Evolutionary conservation across 2,329 filamentous ascomycete genomes (phyloP).

Genomic region (Colletotrichum lini): DNA sequence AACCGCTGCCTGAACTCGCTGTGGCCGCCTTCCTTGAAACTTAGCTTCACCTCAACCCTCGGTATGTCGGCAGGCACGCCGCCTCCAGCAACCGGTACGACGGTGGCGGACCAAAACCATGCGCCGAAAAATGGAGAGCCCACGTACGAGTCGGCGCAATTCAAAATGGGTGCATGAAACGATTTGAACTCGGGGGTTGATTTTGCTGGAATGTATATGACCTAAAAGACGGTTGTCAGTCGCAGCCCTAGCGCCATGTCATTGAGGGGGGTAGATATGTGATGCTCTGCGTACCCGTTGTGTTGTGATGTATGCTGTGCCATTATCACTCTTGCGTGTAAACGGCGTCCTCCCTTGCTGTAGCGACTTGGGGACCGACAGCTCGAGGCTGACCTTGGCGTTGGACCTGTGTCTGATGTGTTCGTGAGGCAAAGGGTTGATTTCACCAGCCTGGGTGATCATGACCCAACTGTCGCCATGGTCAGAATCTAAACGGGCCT

Average conservation of each 20-base stretch:
- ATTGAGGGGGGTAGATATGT: conserved; percentile 17
- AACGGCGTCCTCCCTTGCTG: conserved; percentile 73
- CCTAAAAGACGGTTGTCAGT: conserved; percentile 60
- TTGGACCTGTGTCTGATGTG: conserved; percentile 85
- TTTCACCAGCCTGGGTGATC: conserved; percentile 80
- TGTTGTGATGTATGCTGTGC: conserved; percentile 86
- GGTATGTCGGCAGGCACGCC: conserved; percentile 82
- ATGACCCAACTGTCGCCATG: conserved; percentile 85
- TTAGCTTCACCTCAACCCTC: conserved; percentile 85
- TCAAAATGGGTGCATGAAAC: conserved; percentile 90
- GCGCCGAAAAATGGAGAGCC: conserved; percentile 92
- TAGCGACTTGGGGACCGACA: conserved; percentile 79
- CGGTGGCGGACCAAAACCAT: conserved; percentile 87
- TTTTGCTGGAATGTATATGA: conserved; percentile 87
- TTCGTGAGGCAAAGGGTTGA: conserved; percentile 89
- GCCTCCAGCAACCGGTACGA: conserved; percentile 86
- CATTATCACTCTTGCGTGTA: conserved; percentile 80
- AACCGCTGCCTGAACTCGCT: conserved; percentile 90
- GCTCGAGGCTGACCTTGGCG: conserved; percentile 81
- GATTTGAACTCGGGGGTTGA: conserved; percentile 82
- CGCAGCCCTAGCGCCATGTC: conserved; percentile 10
- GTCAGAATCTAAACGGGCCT: conserved; percentile 63
- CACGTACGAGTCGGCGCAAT: conserved; percentile 88
- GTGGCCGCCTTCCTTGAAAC: conserved; percentile 95
- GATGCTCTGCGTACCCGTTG: conserved; percentile 74